phyloP scores from a whole-genome alignment of 1,139 yeast genomes.

The Yamadazyma aaseri region DNA sequence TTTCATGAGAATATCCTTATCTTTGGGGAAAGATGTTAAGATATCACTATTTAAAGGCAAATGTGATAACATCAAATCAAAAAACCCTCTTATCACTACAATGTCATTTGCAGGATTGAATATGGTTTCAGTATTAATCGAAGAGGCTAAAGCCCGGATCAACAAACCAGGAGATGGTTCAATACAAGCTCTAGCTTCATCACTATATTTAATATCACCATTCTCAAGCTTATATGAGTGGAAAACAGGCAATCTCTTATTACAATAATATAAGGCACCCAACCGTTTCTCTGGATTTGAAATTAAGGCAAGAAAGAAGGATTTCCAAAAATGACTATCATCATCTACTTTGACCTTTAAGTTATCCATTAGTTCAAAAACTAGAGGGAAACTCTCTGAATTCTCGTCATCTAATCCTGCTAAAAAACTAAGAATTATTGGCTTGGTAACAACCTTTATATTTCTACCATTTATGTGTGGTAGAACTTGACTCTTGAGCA shows the following conservation, averaged over 20 bases:
- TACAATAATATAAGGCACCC: slow-evolving; percentile 82
- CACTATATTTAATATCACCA: slow-evolving; percentile 27
- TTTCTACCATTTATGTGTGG: slow-evolving; percentile 44
- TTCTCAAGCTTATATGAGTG: slow-evolving; percentile 19
- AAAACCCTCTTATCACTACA: slow-evolving; percentile 83
- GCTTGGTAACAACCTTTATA: slow-evolving; percentile 57
- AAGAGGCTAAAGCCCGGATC: slow-evolving; percentile 68
- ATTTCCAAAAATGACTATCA: slow-evolving; percentile 84
- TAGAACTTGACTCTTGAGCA: slow-evolving; percentile 58
- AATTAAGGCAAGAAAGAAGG: slow-evolving; percentile 70
- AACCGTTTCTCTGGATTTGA: slow-evolving; percentile 74
- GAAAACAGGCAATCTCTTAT: slow-evolving; percentile 60
- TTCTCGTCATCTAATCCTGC: slow-evolving; percentile 93
- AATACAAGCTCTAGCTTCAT: slow-evolving; percentile 60
- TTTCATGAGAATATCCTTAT: slow-evolving; percentile 57
- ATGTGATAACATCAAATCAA: slow-evolving; percentile 72
- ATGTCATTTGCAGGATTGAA: slow-evolving; percentile 45
- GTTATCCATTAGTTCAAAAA: slow-evolving; percentile 57
- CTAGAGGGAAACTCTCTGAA: slow-evolving; percentile 71
- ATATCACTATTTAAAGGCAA: slow-evolving; percentile 65
- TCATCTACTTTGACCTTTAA: slow-evolving; percentile 60
- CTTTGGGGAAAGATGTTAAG: slow-evolving; percentile 46
- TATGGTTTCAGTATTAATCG: slow-evolving; percentile 53
- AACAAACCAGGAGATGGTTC: slow-evolving; percentile 79
- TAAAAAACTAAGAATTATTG: slow-evolving; percentile 69